A percentile compares a stretch with the other conserved stretches of the same genome.
Evolutionary conservation across 2,329 filamentous ascomycete genomes (phyloP).

Genomic region (Pleochaeta shiraiana): DNA sequence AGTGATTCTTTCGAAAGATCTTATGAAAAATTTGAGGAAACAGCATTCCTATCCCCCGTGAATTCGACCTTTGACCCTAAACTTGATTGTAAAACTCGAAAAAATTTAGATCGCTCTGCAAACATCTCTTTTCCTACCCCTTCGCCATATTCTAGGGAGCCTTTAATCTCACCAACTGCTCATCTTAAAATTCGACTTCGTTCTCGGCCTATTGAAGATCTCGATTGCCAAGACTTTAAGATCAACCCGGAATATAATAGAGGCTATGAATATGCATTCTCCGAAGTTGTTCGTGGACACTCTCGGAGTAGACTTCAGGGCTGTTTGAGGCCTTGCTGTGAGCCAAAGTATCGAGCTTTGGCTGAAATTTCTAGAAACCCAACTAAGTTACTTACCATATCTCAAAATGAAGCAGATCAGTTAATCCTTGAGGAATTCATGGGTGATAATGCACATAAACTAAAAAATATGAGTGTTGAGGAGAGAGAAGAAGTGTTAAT

Average conservation of each 20-base stretch:
- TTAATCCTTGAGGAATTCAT: conserved; percentile 33
- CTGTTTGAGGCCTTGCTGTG: conserved; percentile 37
- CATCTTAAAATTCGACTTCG: too few species aligned
- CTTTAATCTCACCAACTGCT: too few species aligned
- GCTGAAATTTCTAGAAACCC: conserved; percentile 11
- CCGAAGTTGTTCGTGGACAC: conserved; percentile 35
- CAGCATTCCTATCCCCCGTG: too few species aligned
- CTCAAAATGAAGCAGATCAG: conserved; percentile 23
- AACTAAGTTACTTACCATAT: conserved; percentile 8
- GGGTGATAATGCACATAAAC: conserved; percentile 32
- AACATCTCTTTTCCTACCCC: too few species aligned
- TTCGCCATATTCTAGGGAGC: too few species aligned
- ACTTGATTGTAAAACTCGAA: too few species aligned
- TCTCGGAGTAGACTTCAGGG: conserved; percentile 36
- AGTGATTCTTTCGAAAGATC: too few species aligned
- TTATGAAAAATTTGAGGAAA: too few species aligned
- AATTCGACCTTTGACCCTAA: too few species aligned
- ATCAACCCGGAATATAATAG: conserved; percentile 38
- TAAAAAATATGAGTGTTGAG: conserved; percentile 32
- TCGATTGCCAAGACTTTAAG: conserved; percentile 35
- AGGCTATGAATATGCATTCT: conserved; percentile 35
- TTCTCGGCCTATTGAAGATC: conserved; percentile 19
- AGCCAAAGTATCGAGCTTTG: conserved; percentile 19
- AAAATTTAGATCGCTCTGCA: too few species aligned
- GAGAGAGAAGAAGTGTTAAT: conserved; percentile 45